Evolutionary conservation across 2,329 filamentous ascomycete genomes (phyloP).

Genomic region (Colletotrichum sp.): DNA sequence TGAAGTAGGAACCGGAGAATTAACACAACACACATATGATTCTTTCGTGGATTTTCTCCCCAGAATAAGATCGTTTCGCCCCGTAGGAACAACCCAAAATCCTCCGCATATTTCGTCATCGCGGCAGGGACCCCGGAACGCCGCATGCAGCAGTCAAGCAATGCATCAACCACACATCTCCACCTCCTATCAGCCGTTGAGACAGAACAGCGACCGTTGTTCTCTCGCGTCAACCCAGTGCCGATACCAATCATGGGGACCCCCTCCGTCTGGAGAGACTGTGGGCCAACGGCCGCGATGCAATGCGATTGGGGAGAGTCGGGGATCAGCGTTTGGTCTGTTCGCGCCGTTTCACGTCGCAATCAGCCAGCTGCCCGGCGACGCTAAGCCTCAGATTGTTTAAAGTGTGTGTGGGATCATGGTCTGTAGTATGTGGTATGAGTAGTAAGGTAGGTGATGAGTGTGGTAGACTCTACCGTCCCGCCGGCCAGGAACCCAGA

Average conservation of each 20-base stretch:
- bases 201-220: neutral
- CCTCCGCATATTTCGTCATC: neutral
- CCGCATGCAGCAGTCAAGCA: neutral
- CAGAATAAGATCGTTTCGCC: neutral
- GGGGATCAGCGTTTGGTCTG: neutral
- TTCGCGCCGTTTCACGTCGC: constrained; percentile 5
- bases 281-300: neutral
- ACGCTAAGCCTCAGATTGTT: neutral
- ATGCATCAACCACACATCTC: neutral
- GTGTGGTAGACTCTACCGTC: neutral
- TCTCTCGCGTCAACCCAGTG: neutral
- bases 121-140: neutral
- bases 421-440: neutral
- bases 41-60: neutral
- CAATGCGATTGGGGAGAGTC: constrained; percentile 1
- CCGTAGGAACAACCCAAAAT: neutral
- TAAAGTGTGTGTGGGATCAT: neutral
- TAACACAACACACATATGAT: neutral
- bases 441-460: neutral
- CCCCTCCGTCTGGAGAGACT: neutral
- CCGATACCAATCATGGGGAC: neutral
- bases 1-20: neutral
- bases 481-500: neutral
- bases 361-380: neutral
- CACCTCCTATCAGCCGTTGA: neutral